Conservation (phyloP, 805 yeast genomes). For the Schizosaccharomyces osmophilus region DNA sequence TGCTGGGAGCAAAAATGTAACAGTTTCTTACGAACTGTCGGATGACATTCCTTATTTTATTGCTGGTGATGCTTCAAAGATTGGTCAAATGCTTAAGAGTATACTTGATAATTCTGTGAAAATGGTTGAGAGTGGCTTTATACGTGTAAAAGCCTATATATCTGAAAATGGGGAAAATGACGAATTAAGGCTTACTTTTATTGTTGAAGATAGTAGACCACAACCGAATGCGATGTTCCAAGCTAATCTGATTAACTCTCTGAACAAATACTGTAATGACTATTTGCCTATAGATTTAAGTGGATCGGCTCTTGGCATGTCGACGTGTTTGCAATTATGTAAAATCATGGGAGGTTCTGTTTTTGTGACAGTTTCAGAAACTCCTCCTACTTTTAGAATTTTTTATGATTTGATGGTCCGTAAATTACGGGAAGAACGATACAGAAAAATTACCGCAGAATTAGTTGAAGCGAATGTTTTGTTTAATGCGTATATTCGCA, state of each 20-base stretch:
- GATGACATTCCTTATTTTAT: slow-evolving; percentile 12
- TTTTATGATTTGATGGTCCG: neutral
- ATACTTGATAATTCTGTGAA: slow-evolving; percentile 31
- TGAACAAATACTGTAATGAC: neutral
- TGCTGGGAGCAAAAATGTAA: slow-evolving; percentile 21
- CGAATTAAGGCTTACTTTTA: slow-evolving; percentile 8
- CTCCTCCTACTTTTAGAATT: slow-evolving; percentile 10
- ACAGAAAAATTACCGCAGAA: neutral
- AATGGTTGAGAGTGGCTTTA: slow-evolving; percentile 22
- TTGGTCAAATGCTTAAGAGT: slow-evolving; percentile 27
- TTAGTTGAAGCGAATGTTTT: neutral
- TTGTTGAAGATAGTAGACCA: slow-evolving; percentile 24
- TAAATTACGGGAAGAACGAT: neutral
- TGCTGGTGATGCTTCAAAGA: slow-evolving; percentile 26
- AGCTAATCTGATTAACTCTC: neutral
- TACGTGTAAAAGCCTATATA: slow-evolving; percentile 14
- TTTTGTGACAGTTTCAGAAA: slow-evolving; percentile 16
- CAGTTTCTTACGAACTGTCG: slow-evolving; percentile 21
- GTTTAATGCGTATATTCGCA: neutral
- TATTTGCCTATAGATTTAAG: slow-evolving; percentile 23
- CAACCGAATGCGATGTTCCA: neutral
- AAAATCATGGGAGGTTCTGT: slow-evolving; percentile 18
- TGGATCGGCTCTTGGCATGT: slow-evolving; percentile 28
- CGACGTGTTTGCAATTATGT: slow-evolving; percentile 24
- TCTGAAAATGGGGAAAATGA: slow-evolving; percentile 17